A percentile compares a stretch with the other conserved stretches of the same genome.
These are phyloP conservation scores for Ogataea sp. DNA, from an alignment of 805 yeast species.

Conservation along the genomic window DNA sequence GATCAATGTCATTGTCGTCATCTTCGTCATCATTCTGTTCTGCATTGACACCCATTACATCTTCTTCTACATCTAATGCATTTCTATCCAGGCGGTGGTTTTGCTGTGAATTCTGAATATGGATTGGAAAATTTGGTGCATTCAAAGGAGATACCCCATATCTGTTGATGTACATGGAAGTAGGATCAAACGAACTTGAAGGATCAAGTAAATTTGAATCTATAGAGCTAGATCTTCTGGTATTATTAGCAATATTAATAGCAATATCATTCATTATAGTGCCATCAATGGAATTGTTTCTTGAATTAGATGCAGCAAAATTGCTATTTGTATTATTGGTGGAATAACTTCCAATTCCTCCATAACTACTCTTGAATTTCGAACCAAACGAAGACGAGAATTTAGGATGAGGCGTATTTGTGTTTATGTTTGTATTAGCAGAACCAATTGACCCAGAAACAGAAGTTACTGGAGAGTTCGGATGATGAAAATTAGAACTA, in stretches of 20 bases:
- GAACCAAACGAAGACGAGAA: constrained; percentile 70
- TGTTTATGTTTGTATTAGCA: too few species aligned
- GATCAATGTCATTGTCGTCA: constrained; percentile 24
- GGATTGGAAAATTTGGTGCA: background rate
- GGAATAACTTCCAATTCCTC: constrained; percentile 13
- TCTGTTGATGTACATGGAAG: background rate
- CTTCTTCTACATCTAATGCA: background rate
- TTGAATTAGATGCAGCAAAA: constrained; percentile 8
- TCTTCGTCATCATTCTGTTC: constrained; percentile 1
- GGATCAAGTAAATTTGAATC: constrained; percentile 4
- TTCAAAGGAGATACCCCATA: background rate
- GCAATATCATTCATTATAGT: background rate
- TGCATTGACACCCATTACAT: constrained; percentile 1
- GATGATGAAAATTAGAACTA: constrained; percentile 2
- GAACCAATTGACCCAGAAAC: constrained; percentile 6
- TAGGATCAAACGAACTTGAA: background rate
- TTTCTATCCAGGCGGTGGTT: background rate
- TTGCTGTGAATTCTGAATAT: too few species aligned
- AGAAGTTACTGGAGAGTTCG: constrained; percentile 8
- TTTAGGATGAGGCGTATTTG: constrained; percentile 35
- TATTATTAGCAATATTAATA: background rate
- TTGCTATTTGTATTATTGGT: constrained; percentile 17
- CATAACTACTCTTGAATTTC: constrained; percentile 23
- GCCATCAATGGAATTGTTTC: constrained; percentile 23
- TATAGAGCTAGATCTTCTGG: constrained; percentile 8